Evolutionary conservation across 352 stramenopile genomes (phyloP), one percentile per base, ranked within the genome.

Genomic region (Globisporangium middletonii): DNA sequence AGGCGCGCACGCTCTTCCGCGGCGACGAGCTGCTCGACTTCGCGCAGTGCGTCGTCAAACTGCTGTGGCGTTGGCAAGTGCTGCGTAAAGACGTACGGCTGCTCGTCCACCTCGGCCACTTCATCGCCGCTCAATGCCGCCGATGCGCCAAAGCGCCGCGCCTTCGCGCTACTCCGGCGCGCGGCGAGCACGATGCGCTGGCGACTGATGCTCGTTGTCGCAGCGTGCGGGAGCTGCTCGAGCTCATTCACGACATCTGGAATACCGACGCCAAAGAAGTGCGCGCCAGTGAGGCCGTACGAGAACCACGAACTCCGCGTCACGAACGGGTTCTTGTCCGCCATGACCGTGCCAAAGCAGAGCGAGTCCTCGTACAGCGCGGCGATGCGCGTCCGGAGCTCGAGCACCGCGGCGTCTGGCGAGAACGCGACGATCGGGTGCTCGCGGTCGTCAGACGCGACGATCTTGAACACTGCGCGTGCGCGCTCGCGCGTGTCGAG

Each of bases 251-350:
- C n/a, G n/a, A n/a, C n/a, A n/a, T n/a, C n/a, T n/a, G n/a, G n/a
- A n/a, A n/a, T n/a, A n/a, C n/a, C n/a, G 51, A 94, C 85, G 0
- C 86, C 86, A 62, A 94, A 96, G 53, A 96, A 96, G 47, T 92
- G 86, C 30, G 77, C 67, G 11, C 85, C 83, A 12, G 76, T 65
- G 3, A 96, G 53, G 7, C 83, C 79, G 53, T 89, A 96, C 19
- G 80, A 90, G 53, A 82, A 84, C 86, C 86, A 93, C 30, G 82
- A 92, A 6, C 70, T 86, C 1, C 83, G 78, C 49, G 76, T 80
- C 50, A 90, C 56, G 45, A 94, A 89, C 26, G 81, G 83, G 42
- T 92, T 92, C 41, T 61, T 61, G n/a, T 75, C 77, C 7, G 28
- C 45, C 1, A 45, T 70, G 30, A 30, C 44, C n/a, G 4, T 6